Base-by-base conservation (phyloP, 192 early-diverging fungal genomes). In the Geranomyces michiganensis region DNA sequence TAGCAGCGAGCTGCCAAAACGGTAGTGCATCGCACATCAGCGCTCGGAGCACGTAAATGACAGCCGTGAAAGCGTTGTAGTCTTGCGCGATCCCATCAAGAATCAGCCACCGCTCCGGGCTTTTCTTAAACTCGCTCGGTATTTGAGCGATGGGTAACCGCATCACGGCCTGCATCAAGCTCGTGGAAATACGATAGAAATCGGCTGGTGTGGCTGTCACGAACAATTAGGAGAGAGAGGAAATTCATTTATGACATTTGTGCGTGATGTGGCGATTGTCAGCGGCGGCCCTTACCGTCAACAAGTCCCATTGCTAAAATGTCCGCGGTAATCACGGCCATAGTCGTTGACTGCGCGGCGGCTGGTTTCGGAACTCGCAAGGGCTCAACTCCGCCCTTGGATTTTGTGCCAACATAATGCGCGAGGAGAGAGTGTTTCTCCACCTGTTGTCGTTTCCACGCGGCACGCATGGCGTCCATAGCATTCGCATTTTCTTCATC, bases 41-140 rank as follows among this genome's bases (percentile, higher is more conserved):
- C n/a, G 51, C 51, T n/a, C 51, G 3, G n/a, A 53, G 3, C 19
- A 53, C 24, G 6, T 8, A 53, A 53, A 53, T 7, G 7, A 53
- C 51, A 4, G 24, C 24, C 3, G 51, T 53, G 24, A 53, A 53
- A 4, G 51, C 51, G 4, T 26, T n/a, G 51, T 53, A 53, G 19
- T 53, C 51, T 53, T 53, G 51, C 51, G 51, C 51, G 17, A 53
- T 53, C 15, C n/a, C 51, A 53, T 53, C 51, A 7, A 53, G 24
- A 26, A 53, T 53, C 19, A 26, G n/a, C 51, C 51, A 53, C 15
- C 51, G 51, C n/a, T 53, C 51, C 19, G 51, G 51, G 51, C 17
- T 3, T 2, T 53, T 53, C 7, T 26, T 53, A 15, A 53, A 53
- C 24, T 53, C 51, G 19, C 24, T 26, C 15, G 51, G 51, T 24